Evolutionary conservation across 2,329 filamentous ascomycete genomes (phyloP).

Genomic region (Calonectria honghensis): DNA sequence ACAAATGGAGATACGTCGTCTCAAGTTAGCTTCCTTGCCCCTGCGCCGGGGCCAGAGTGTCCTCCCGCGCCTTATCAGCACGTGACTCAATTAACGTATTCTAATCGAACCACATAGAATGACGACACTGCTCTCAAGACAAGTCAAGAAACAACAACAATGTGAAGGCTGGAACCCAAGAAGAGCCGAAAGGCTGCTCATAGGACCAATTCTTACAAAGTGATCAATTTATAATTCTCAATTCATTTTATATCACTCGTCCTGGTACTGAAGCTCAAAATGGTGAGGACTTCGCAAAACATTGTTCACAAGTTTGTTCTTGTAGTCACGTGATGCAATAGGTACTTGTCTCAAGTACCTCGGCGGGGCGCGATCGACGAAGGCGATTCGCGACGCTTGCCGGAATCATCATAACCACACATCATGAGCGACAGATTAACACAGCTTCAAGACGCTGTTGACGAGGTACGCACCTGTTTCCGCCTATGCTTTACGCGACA

Average conservation of each 20-base stretch:
- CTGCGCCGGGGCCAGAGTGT: constrained; percentile 36
- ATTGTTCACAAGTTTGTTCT: neutral
- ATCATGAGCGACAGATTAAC: constrained; percentile 85
- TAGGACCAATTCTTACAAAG: neutral
- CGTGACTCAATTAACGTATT: constrained; percentile 43
- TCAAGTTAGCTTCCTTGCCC: constrained; percentile 36
- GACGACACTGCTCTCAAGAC: neutral
- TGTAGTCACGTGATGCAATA: neutral
- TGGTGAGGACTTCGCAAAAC: neutral
- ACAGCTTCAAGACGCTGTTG: constrained; percentile 89
- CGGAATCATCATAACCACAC: constrained; percentile 33
- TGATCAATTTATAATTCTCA: neutral
- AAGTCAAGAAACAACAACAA: neutral
- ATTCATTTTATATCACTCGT: neutral
- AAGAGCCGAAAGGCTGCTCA: neutral
- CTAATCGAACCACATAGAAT: constrained; percentile 7
- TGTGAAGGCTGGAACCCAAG: neutral
- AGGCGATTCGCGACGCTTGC: constrained; percentile 20
- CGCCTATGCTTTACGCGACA: neutral
- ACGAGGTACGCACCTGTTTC: constrained; percentile 75
- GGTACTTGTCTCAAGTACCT: neutral
- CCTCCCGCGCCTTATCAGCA: constrained; percentile 46
- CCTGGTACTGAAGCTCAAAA: neutral
- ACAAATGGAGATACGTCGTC: constrained; percentile 35
- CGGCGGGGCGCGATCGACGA: neutral